Percentiles rank a stretch among this genome's conserved stretches.
phyloP scores from a whole-genome alignment of 164 flowering plant species.

The Aristolochia fimbriata region DNA sequence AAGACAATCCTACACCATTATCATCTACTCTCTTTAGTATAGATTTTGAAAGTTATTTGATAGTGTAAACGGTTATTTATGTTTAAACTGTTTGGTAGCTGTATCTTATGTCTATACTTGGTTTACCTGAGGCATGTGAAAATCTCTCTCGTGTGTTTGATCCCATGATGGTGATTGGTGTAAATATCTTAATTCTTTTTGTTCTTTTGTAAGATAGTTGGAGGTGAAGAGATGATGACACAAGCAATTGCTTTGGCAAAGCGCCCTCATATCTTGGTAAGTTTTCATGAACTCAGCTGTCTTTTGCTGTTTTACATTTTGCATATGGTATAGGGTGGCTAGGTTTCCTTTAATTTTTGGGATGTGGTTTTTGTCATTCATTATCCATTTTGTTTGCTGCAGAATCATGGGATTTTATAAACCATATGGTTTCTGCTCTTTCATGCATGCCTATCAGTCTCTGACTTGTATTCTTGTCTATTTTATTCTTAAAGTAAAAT shows the following conservation, averaged over 20 bases:
- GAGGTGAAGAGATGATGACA: conserved; percentile 65
- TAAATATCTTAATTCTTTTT: neutral
- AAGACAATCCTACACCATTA: too few relatives aligned
- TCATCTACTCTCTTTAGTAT: too few relatives aligned
- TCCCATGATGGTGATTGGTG: neutral
- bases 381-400: too few relatives aligned
- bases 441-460: too few relatives aligned
- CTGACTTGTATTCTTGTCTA: too few relatives aligned
- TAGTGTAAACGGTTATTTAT: neutral
- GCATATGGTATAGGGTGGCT: too few relatives aligned
- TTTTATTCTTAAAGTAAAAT: too few relatives aligned
- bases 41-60: neutral
- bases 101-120: neutral
- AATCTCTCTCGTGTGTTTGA: neutral
- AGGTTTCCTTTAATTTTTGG: too few relatives aligned
- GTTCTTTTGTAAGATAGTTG: conserved; percentile 58
- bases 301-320: neutral
- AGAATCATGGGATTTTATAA: too few relatives aligned
- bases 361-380: too few relatives aligned
- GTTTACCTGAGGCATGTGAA: neutral
- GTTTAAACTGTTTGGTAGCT: neutral
- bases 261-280: conserved; percentile 83
- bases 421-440: too few relatives aligned
- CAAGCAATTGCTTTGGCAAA: conserved; percentile 58
- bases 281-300: conserved; percentile 10